phyloP scores from a whole-genome alignment of 345 rosid genomes.

The Rhizophora mangle region DNA sequence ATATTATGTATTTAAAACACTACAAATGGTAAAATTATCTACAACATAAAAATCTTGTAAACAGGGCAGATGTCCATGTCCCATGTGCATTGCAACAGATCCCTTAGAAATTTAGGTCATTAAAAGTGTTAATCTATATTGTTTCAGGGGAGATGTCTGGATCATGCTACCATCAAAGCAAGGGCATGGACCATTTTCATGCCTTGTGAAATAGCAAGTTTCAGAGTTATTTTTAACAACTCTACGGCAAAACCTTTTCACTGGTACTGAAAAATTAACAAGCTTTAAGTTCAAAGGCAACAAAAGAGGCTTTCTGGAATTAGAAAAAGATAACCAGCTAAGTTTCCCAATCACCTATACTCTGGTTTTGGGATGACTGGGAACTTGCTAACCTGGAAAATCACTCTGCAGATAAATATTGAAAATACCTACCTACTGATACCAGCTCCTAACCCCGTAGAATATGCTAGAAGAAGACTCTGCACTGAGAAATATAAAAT shows the following conservation, averaged over 20 bases:
- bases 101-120: no score
- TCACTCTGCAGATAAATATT: background rate
- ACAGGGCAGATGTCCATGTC: no score
- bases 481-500: constrained; percentile 80
- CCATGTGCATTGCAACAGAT: no score
- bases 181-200: background rate
- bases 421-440: constrained; percentile 60
- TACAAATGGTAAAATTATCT: no score
- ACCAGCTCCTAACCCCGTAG: constrained; percentile 92
- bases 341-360: background rate
- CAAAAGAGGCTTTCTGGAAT: no score
- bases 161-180: background rate
- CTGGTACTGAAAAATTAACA: no score
- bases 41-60: no score
- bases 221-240: background rate
- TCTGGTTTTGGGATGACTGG: background rate
- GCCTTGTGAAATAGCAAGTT: background rate
- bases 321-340: no score
- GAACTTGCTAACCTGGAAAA: background rate
- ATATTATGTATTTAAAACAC: no score
- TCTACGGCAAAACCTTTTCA: no score
- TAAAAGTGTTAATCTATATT: no score
- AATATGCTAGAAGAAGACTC: constrained; percentile 75
- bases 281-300: no score
- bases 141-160: background rate